Evolutionary conservation across 192 early-diverging fungal genomes (phyloP).

Genomic region (Linnemannia zychae): DNA sequence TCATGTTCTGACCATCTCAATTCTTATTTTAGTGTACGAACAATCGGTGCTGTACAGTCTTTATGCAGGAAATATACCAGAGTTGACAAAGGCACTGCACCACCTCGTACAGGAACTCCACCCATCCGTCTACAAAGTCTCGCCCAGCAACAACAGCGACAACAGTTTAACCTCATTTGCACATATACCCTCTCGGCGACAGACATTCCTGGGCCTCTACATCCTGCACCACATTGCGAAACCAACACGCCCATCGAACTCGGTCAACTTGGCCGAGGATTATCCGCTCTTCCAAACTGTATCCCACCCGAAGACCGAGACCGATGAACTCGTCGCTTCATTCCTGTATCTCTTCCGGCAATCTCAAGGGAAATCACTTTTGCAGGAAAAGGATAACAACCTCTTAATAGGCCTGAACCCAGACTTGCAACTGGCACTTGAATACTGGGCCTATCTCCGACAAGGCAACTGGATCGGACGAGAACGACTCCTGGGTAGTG

Average conservation of each 20-base stretch:
- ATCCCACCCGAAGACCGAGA: conserved; percentile 28
- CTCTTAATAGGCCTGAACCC: neutral
- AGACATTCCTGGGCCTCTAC: conserved; percentile 36
- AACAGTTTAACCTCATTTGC: neutral
- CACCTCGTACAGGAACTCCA: conserved; percentile 41
- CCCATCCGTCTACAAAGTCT: conserved; percentile 13
- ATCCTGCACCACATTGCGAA: conserved; percentile 34
- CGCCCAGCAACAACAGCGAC: neutral
- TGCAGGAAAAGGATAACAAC: neutral
- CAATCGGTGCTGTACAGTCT: conserved; percentile 42
- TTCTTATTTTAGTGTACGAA: conserved; percentile 32
- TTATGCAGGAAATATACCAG: conserved; percentile 48
- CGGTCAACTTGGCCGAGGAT: neutral
- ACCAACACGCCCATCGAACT: neutral
- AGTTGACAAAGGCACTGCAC: conserved; percentile 46
- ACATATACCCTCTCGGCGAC: conserved; percentile 16
- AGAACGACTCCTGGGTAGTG: conserved; percentile 14
- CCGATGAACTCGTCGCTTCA: conserved; percentile 23
- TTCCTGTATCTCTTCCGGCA: conserved; percentile 24
- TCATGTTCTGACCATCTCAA: neutral
- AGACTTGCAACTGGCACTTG: conserved; percentile 18
- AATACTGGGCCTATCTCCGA: conserved; percentile 35
- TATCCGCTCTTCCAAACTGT: neutral
- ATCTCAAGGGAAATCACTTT: neutral
- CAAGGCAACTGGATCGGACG: conserved; percentile 36